These are phyloP conservation scores for Pseudonectria buxi DNA, from an alignment of 2,329 filamentous ascomycete genomes.

Conservation along the genomic window DNA sequence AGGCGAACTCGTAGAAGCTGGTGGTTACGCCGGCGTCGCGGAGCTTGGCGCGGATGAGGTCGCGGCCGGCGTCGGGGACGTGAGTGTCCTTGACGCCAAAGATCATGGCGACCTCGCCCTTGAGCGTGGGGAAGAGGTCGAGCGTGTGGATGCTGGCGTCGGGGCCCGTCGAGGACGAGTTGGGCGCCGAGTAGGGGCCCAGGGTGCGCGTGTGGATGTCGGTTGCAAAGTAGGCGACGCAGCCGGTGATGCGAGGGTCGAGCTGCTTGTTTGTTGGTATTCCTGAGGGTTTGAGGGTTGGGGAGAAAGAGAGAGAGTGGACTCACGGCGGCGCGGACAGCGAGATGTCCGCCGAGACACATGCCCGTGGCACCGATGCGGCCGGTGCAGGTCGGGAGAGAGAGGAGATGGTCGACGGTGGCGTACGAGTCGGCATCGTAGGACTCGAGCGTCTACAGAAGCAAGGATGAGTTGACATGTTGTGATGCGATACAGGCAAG, in stretches of 20 bases:
- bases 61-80: slow-evolving; percentile 74
- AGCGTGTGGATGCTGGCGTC: slow-evolving; percentile 43
- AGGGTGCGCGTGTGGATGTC: slow-evolving; percentile 79
- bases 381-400: slow-evolving; percentile 72
- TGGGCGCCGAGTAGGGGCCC: slow-evolving; percentile 50
- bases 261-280: slow-evolving; percentile 35
- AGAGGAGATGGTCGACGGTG: slow-evolving; percentile 63
- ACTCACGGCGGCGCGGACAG: slow-evolving; percentile 50
- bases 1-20: slow-evolving; percentile 83
- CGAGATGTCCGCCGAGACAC: slow-evolving; percentile 89
- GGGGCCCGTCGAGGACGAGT: slow-evolving; percentile 34
- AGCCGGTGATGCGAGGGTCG: slow-evolving; percentile 68
- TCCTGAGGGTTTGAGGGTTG: neutral
- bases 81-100: slow-evolving; percentile 90
- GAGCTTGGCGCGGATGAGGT: slow-evolving; percentile 75
- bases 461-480: neutral
- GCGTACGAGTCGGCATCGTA: slow-evolving; percentile 75
- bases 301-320: neutral
- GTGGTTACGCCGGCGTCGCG: slow-evolving; percentile 69
- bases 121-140: slow-evolving; percentile 56
- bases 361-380: slow-evolving; percentile 76
- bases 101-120: slow-evolving; percentile 82
- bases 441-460: slow-evolving; percentile 62
- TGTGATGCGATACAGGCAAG: neutral
- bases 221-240: slow-evolving; percentile 86